phyloP scores from a whole-genome alignment of 106 monocot genomes.

The Dendrobium chrysotoxum region DNA sequence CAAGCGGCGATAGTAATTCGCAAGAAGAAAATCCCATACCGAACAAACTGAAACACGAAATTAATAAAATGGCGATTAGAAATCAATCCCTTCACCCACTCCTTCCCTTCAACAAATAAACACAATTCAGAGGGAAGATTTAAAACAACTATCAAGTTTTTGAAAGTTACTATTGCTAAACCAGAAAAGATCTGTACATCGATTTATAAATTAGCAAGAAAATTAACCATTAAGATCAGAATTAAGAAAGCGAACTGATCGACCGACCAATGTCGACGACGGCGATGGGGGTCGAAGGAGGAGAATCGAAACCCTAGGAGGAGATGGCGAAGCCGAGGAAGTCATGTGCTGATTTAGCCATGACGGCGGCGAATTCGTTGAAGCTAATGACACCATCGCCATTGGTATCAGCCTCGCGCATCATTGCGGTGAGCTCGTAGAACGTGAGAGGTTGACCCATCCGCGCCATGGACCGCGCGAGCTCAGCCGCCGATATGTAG shows the following conservation, averaged over 20 bases:
- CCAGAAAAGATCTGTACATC: background rate
- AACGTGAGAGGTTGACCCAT: conserved; percentile 63
- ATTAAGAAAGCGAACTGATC: background rate
- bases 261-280: background rate
- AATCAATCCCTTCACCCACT: no score
- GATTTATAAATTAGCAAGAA: background rate
- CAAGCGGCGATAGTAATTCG: no score
- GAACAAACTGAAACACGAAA: no score
- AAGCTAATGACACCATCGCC: conserved; percentile 72
- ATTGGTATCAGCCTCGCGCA: conserved; percentile 53
- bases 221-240: background rate
- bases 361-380: conserved; percentile 48
- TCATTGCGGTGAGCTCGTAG: conserved; percentile 47
- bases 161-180: no score
- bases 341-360: conserved; percentile 57
- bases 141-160: no score
- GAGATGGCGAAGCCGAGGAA: conserved; percentile 46
- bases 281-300: background rate
- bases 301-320: background rate
- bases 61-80: no score
- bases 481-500: conserved; percentile 63
- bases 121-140: background rate
- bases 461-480: conserved; percentile 60
- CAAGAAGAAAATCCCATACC: no score
- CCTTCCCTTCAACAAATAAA: background rate